Evolutionary conservation across 1,284 basidiomycete genomes (phyloP), one percentile per base, ranked within the genome.

Genomic region (Mycena citricolor): DNA sequence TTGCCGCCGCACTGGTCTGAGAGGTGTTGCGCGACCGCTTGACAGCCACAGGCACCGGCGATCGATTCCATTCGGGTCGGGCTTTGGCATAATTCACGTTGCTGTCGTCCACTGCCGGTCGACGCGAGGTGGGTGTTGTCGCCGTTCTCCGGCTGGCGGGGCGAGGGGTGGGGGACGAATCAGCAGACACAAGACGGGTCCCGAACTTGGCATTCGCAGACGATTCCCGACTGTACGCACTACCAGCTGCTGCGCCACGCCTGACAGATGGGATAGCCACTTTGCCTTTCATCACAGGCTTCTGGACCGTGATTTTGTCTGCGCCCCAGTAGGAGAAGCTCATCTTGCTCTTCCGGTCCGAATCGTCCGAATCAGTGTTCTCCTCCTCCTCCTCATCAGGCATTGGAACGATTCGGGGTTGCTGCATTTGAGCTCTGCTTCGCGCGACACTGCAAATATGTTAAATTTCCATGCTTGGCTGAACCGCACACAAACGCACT

Each of bases 311-410:
- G 56, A 90, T 77, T 64, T 88, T 88, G 69, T 90, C 87, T 16
- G 88, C 88, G 20, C 87, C 87, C 88, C 87, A 90, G 61, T 90
- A 90, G 3, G 88, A 91, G 66, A 90, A 90, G 67, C 84, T 87
- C 88, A 90, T 90, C 64, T 90, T 90, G 70, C 83, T 86, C 69
- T 90, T 90, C 63, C 82, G 78, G 61, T 90, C 87, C 7, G 86
- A 90, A 56, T 90, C 87, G 54, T 88, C 86, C 3, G 88, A 90
- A 20, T 86, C 86, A 19, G 62, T 68, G 17, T 63, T 77, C 7
- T 61, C 71, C 19, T 85, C 81, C 39, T 73, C 76, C 32, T 78
- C 74, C 34, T 85, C 81, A 36, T 82, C 77, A 5, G 85, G 85
- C 52, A 87, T 70, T 21, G 86, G 86, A 14, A 88, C 72, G 30